Base-by-base conservation (phyloP, 2,329 filamentous ascomycete genomes). In the Rugonectria rugulosa region DNA sequence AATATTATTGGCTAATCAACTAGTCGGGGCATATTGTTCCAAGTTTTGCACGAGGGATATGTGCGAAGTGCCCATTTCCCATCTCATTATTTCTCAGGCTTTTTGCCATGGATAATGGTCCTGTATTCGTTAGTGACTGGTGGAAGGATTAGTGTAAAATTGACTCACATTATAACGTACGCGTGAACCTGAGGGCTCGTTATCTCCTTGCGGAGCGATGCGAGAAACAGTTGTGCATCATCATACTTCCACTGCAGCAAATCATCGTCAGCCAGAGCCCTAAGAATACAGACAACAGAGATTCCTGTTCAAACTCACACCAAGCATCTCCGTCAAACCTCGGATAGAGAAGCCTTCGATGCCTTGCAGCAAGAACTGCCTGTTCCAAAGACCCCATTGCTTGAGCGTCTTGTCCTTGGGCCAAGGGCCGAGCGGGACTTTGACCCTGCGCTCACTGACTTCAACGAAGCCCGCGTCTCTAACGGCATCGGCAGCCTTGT, bases 371-470 rank as follows among this genome's bases (percentile, higher is more conserved):
- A 67, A 17, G 10, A 65, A 63, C 11, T 67, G 64, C 0, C 61
- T 51, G 6, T 65, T 68, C 61, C 59, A 69, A 2, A 56, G 37
- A n/a, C 64, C 67, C 67, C 60, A 69, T 10, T 61, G 50, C 48
- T 70, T 69, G 5, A 70, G 57, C 15, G 38, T 53, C 23, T 60
- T 61, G 29, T 74, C 72, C 47, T 64, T 67, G 0, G 73, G 61
- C 72, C 73, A 70, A 2, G 56, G 54, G 10, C 67, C 67, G 24
- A 65, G 57, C 0, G 62, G 63, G 0, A 65, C 55, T 49, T 67
- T 68, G 53, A 63, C 54, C 6, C 46, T 41, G 7, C 53, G 49
- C 20, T 63, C 61, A 1, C 46, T 42, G 9, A 68, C 54, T 14
- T 59, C 53, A 8, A 41, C 47, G 12, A 63, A 68, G 12, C 63